Percentiles rank a stretch among this genome's conserved stretches.
Evolutionary conservation across 129 eudicot species (phyloP).

Genomic region (Escallonia herrerae): DNA sequence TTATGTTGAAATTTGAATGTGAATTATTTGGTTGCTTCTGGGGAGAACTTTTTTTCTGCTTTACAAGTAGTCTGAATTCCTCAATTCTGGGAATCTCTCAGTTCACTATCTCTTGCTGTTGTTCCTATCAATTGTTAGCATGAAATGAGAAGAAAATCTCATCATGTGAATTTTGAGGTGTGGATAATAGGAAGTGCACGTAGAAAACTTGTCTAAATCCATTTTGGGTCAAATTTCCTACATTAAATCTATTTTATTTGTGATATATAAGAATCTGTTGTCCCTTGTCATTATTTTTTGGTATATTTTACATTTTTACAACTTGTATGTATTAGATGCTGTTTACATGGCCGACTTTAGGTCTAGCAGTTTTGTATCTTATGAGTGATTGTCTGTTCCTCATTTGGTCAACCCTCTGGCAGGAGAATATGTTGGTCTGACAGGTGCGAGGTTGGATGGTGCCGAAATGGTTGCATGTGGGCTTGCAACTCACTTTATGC

Average conservation of each 20-base stretch:
- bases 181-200: no score
- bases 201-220: no score
- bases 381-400: neutral
- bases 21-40: no score
- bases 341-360: neutral
- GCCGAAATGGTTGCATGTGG: constrained; percentile 99
- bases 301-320: neutral
- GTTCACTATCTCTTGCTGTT: no score
- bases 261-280: neutral
- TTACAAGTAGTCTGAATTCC: no score
- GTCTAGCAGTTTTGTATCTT: neutral
- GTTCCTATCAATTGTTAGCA: no score
- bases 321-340: no score
- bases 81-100: no score
- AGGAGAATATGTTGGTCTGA: constrained; percentile 91
- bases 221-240: neutral
- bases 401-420: constrained; percentile 12
- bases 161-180: no score
- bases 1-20: no score
- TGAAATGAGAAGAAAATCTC: no score
- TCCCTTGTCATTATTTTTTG: constrained; percentile 1
- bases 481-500: constrained; percentile 91
- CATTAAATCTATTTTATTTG: neutral
- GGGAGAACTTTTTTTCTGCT: no score
- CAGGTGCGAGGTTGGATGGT: constrained; percentile 94